Base-by-base conservation (phyloP, 768 basidiomycete genomes). In the Lentinula lateritia region DNA sequence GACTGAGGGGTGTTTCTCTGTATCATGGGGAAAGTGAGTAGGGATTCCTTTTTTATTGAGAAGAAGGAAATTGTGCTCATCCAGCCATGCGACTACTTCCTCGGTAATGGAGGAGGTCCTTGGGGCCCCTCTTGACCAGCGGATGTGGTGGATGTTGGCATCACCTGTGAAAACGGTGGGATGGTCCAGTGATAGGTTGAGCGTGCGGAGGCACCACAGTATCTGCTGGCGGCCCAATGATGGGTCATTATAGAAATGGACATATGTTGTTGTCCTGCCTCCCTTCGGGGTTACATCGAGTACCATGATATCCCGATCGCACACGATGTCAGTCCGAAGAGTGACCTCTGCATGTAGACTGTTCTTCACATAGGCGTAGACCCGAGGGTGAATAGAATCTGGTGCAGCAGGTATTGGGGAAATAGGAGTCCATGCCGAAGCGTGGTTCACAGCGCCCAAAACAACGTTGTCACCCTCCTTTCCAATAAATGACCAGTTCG, bases 161-260 rank as follows among this genome's bases (percentile, higher is more conserved):
- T 73, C 70, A 1, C 72, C 70, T 0, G 64, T 66, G 0, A 71
- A 58, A 16, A 73, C 64, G 3, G 60, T 58, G 18, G 70, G 65
- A 16, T 36, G 53, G 39, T 68, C 50, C 2, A 3, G 13, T 5
- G 66, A 65, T 10, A 67, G 58, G 3, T 38, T 15, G 1, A 62
- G 15, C 4, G n/a, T 9, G 0, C 43, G 16, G 9, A 62, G 52
- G 1, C 45, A 18, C n/a, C 63, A 60, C 6, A 68, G 62, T 16
- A 57, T 53, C 63, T 53, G 48, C 41, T 16, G 57, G 46, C 9
- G 43, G 43, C 20, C 57, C 13, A 1, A 45, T 3, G 48, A 50
- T 32, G 66, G 52, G 59, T 69, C 66, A 34, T 23, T 23, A 3
- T 23, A 23, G 23, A 23, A 23, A 3, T 23, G 23, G 23, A 23